Percentiles rank a stretch among this genome's conserved stretches.
These are phyloP conservation scores for Cercospora sp. DNA, from an alignment of 2,329 filamentous ascomycete genomes.

Conservation along the genomic window DNA sequence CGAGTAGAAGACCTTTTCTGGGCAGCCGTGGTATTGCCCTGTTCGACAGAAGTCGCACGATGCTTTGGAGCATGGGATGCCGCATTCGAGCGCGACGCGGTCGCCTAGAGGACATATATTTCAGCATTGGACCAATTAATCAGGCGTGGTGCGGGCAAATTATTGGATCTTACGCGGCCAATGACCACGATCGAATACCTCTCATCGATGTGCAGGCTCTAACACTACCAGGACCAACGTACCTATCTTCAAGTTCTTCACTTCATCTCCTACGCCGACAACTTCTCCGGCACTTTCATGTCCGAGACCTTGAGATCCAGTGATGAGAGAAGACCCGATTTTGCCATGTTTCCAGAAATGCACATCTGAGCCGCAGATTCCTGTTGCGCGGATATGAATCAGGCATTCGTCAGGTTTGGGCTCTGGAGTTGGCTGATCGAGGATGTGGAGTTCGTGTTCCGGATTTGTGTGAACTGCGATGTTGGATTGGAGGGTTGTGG, in stretches of 20 bases:
- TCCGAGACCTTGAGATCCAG: slow-evolving; percentile 29
- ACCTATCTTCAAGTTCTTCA: slow-evolving; percentile 30
- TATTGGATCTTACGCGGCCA: too few relatives aligned
- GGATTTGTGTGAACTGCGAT: slow-evolving; percentile 38
- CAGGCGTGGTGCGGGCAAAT: too few relatives aligned
- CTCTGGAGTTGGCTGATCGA: slow-evolving; percentile 28
- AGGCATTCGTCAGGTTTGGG: slow-evolving; percentile 35
- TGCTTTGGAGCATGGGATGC: slow-evolving; percentile 36
- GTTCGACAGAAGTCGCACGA: slow-evolving; percentile 35
- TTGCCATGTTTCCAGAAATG: slow-evolving; percentile 38
- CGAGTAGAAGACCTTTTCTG: slow-evolving; percentile 35
- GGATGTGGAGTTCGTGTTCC: slow-evolving; percentile 34
- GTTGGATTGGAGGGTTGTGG: slow-evolving; percentile 21
- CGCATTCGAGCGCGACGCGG: slow-evolving; percentile 38
- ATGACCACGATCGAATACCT: too few relatives aligned
- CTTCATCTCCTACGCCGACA: slow-evolving; percentile 29
- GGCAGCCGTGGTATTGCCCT: slow-evolving; percentile 36
- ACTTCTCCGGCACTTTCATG: slow-evolving; percentile 36
- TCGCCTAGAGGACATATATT: slow-evolving; percentile 27
- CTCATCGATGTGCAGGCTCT: too few relatives aligned
- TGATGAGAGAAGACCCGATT: slow-evolving; percentile 33
- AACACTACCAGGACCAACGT: slow-evolving; percentile 10
- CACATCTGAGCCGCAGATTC: slow-evolving; percentile 38
- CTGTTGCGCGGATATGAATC: slow-evolving; percentile 37
- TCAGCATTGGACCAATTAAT: neutral